phyloP scores from a whole-genome alignment of 163 green algal species.

The Scenedesmus sp. region DNA sequence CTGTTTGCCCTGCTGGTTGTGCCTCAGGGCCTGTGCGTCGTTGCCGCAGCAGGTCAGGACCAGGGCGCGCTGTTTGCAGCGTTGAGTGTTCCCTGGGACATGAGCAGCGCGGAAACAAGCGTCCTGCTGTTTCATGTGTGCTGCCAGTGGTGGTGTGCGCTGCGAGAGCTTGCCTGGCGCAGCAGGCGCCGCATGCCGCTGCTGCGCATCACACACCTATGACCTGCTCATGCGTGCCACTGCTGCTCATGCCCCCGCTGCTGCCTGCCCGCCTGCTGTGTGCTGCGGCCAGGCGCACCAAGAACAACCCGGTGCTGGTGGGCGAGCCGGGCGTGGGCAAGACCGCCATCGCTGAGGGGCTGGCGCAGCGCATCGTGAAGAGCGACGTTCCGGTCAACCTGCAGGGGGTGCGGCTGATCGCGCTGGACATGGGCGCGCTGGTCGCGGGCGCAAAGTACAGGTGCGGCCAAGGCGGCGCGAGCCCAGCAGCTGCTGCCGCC shows the following conservation, averaged over 20 bases:
- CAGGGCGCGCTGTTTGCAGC: too few species aligned
- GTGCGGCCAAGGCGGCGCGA: conserved; percentile 88
- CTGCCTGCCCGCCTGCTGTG: neutral
- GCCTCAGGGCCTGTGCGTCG: too few species aligned
- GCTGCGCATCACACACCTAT: too few species aligned
- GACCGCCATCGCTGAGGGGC: conserved; percentile 88
- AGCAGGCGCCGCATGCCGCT: too few species aligned
- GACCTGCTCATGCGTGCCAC: too few species aligned
- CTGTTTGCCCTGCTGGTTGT: too few species aligned
- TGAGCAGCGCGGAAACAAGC: too few species aligned
- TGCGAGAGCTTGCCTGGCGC: too few species aligned
- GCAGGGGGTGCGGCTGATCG: conserved; percentile 74
- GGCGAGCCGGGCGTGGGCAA: conserved; percentile 96
- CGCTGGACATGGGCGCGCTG: conserved; percentile 95
- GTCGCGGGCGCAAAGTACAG: conserved; percentile 95
- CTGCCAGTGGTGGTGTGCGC: too few species aligned
- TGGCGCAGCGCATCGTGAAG: conserved; percentile 95
- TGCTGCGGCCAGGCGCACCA: conserved; percentile 76
- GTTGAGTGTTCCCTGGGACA: too few species aligned
- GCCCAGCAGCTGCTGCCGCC: conserved; percentile 91
- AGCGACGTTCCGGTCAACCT: conserved; percentile 53
- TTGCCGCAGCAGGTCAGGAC: too few species aligned
- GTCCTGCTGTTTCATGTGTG: too few species aligned
- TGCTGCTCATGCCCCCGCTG: neutral
- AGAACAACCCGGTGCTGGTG: conserved; percentile 97